These are phyloP conservation scores for Iris macrosiphon DNA, from an alignment of 106 monocot species.

Conservation along the genomic window DNA sequence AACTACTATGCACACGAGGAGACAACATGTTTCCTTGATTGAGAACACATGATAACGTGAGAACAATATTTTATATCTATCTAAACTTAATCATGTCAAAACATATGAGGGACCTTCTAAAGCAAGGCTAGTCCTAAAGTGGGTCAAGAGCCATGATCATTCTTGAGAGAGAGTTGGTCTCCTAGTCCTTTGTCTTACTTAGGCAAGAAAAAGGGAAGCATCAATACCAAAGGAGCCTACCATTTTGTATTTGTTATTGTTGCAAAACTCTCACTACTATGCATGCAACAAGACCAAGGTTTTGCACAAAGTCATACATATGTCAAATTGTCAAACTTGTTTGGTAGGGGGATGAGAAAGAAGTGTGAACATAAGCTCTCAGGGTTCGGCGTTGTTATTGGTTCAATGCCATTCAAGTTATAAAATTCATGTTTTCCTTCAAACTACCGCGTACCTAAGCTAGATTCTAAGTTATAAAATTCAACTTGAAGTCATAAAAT, in stretches of 20 bases:
- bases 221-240: not conserved
- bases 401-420: not conserved
- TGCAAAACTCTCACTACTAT: too few species aligned
- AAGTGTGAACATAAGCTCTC: not conserved
- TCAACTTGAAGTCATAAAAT: too few species aligned
- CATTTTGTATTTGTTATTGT: not conserved
- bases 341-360: not conserved
- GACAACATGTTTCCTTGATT: slow-evolving; percentile 20
- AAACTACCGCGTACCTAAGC: too few species aligned
- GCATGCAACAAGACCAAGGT: not conserved
- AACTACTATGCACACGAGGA: not conserved
- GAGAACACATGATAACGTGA: slow-evolving; percentile 3
- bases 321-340: not conserved
- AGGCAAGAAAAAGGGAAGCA: slow-evolving; percentile 3
- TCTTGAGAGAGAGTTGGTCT: not conserved
- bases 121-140: not conserved
- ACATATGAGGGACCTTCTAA: not conserved
- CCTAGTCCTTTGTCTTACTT: not conserved
- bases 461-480: too few species aligned
- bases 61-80: not conserved
- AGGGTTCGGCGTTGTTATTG: not conserved
- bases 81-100: not conserved
- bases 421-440: too few species aligned
- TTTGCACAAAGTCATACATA: slow-evolving; percentile 2
- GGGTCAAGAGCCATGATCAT: slow-evolving; percentile 6